Evolutionary conservation across 495 filamentous ascomycete genomes (phyloP).

Genomic region (Chaetomium cochliodes): DNA sequence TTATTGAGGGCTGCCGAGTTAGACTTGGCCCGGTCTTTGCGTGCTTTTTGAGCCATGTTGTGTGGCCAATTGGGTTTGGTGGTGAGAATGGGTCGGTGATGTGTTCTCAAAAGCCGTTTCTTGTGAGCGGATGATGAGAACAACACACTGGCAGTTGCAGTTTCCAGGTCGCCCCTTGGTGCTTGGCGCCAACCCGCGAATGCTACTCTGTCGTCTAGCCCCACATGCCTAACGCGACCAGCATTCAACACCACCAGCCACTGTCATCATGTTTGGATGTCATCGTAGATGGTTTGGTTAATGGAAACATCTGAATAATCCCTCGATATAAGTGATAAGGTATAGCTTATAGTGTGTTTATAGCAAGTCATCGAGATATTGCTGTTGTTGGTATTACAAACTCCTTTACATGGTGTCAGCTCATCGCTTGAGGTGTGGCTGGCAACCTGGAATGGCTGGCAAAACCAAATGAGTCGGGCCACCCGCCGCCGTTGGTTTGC

Average conservation of each 20-base stretch:
- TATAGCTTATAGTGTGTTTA: not conserved
- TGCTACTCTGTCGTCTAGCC: too few relatives aligned
- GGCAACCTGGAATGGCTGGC: too few relatives aligned
- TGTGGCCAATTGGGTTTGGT: not conserved
- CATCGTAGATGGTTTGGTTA: too few relatives aligned
- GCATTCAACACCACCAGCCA: too few relatives aligned
- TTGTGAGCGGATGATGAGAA: not conserved
- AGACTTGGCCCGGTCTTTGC: conserved; percentile 82
- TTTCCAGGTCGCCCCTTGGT: too few relatives aligned
- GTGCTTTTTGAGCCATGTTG: conserved; percentile 79
- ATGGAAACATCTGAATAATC: too few relatives aligned
- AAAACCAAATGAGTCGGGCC: conserved; percentile 7
- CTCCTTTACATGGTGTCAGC: not conserved
- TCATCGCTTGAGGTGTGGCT: conserved; percentile 21
- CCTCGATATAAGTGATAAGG: not conserved
- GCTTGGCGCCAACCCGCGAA: too few relatives aligned
- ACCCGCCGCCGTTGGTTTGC: conserved; percentile 23
- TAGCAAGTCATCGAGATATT: not conserved
- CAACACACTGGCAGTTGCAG: not conserved
- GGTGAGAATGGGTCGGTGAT: not conserved
- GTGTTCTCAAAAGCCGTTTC: not conserved
- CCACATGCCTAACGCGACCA: too few relatives aligned
- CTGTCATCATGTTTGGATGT: too few relatives aligned
- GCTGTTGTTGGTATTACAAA: not conserved
- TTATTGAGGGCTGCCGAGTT: conserved; percentile 73